phyloP scores from a whole-genome alignment of 257 asterid species.

The Mitragyna speciosa region DNA sequence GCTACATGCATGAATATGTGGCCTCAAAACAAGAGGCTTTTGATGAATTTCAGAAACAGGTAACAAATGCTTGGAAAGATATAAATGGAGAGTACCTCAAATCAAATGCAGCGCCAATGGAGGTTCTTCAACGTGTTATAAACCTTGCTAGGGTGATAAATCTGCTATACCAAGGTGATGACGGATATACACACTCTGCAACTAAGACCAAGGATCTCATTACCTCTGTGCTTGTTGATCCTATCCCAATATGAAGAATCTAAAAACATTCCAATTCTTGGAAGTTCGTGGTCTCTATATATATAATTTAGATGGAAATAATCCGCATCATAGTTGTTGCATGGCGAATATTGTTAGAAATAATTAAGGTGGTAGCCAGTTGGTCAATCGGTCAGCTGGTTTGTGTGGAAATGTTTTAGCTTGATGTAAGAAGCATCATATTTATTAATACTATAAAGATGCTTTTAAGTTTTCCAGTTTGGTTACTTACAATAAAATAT shows the following conservation, averaged over 20 bases:
- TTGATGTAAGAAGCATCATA: too few relatives aligned
- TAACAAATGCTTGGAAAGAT: constrained; percentile 30
- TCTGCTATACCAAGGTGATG: constrained; percentile 23
- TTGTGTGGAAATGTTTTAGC: too few relatives aligned
- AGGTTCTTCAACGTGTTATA: constrained; percentile 5
- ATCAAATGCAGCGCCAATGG: background rate
- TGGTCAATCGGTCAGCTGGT: too few relatives aligned
- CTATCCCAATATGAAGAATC: background rate
- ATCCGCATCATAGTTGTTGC: too few relatives aligned
- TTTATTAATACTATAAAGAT: constrained; percentile 26
- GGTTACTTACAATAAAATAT: too few relatives aligned
- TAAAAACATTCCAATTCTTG: too few relatives aligned
- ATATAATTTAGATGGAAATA: too few relatives aligned
- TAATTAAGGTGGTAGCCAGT: too few relatives aligned
- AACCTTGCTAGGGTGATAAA: constrained; percentile 19
- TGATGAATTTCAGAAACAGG: constrained; percentile 3
- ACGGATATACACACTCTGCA: constrained; percentile 27
- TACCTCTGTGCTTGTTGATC: constrained; percentile 15
- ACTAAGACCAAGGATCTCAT: constrained; percentile 13
- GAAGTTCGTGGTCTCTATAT: too few relatives aligned
- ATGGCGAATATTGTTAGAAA: too few relatives aligned
- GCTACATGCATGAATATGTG: constrained; percentile 32
- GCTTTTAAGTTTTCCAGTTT: too few relatives aligned
- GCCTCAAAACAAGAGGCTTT: constrained; percentile 19
- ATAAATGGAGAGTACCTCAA: constrained; percentile 23